Evolutionary conservation across 495 filamentous ascomycete genomes (phyloP), one percentile per base, ranked within the genome.

Genomic region (Daldinia bambusicola): DNA sequence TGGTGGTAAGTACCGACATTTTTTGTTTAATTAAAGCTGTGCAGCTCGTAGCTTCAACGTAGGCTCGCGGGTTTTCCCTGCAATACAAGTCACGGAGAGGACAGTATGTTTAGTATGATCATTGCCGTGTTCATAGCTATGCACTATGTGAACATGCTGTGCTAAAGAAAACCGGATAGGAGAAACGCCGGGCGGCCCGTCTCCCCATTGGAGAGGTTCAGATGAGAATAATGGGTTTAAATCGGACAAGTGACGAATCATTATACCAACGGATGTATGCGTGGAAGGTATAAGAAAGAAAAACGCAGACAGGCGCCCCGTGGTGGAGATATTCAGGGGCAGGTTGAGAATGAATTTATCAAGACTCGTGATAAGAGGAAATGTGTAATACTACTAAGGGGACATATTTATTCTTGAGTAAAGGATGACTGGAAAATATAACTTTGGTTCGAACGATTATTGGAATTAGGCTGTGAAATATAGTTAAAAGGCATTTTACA

Each of bases 151-250:
- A 64, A 68, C 38, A 53, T 72, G 64, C 45, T 20, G 16, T 45
- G 16, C 58, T 53, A 65, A 61, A 61, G 66, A 66, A 45, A 69
- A 37, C 69, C 57, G 62, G 66, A 73, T 20, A 55, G 61, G 57
- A 51, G 38, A 55, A 26, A 26, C 66, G 65, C 51, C 52, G 61
- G 38, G 52, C 66, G 62, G 66, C 22, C 66, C 10, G 66, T 20
- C 55, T 62, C 50, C 70, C 70, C 58, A 73, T 73, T 73, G 62
- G 70, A 30, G 70, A 73, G 61, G 48, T 26, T 52, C 36, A 20
- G 14, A 56, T 16, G 14, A 52, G 70, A 62, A 61, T 61, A 66
- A 66, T 63, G 66, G 65, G 26, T 65, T 66, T 4, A 30, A 58
- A 53, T 57, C 61, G 57, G 66, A 57, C 16, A 66, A 63, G 66